Conservation (phyloP, 768 basidiomycete genomes). For the Crucibulum laeve region DNA sequence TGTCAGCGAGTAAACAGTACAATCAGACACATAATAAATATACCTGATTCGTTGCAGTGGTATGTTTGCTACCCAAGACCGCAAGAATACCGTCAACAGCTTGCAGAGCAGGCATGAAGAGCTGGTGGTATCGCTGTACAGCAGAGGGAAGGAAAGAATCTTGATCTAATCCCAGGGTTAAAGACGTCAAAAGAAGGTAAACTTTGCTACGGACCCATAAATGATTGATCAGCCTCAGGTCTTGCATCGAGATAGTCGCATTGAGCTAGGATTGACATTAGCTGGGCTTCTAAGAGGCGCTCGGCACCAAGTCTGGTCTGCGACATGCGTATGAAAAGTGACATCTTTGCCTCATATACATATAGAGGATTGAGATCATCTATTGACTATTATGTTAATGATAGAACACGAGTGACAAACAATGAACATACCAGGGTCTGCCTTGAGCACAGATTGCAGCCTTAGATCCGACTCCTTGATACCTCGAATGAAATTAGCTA, state of each 20-base stretch:
- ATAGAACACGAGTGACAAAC: neutral
- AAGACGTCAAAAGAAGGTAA: slow-evolving; percentile 5
- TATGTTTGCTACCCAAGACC: slow-evolving; percentile 67
- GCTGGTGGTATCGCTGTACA: slow-evolving; percentile 85
- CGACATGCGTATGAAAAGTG: slow-evolving; percentile 79
- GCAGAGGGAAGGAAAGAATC: slow-evolving; percentile 87
- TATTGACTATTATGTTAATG: slow-evolving; percentile 21
- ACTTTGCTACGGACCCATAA: slow-evolving; percentile 52
- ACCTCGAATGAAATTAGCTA: slow-evolving; percentile 77
- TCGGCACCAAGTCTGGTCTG: slow-evolving; percentile 84
- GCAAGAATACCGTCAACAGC: slow-evolving; percentile 74
- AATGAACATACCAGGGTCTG: slow-evolving; percentile 77
- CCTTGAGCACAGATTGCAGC: slow-evolving; percentile 73
- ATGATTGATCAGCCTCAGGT: slow-evolving; percentile 78
- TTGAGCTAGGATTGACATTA: slow-evolving; percentile 69
- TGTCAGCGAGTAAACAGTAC: neutral
- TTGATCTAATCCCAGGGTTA: slow-evolving; percentile 44
- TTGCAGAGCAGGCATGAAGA: slow-evolving; percentile 84
- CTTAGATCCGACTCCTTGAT: slow-evolving; percentile 79
- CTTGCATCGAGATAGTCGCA: slow-evolving; percentile 87
- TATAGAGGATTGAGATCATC: slow-evolving; percentile 90
- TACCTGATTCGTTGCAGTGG: slow-evolving; percentile 69
- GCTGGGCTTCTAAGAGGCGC: slow-evolving; percentile 70
- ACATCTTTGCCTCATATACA: slow-evolving; percentile 94
- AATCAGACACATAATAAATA: too few species aligned